Conservation (phyloP, 2,329 filamentous ascomycete genomes). For the Venturia aucupariae region DNA sequence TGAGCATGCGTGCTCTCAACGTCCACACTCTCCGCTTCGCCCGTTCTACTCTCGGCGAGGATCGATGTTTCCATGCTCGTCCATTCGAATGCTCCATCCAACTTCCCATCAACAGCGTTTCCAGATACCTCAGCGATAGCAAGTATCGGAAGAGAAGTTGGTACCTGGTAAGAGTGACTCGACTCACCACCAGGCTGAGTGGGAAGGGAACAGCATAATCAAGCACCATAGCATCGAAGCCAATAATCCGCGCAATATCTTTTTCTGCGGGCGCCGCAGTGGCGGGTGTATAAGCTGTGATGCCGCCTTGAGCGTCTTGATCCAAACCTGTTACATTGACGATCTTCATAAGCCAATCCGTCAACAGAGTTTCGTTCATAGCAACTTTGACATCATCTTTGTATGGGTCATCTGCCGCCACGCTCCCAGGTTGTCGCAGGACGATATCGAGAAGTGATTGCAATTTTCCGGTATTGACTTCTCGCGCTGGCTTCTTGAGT, state of each 20-base stretch:
- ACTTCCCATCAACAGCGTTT: slow-evolving; percentile 73
- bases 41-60: slow-evolving; percentile 64
- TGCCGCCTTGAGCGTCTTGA: slow-evolving; percentile 56
- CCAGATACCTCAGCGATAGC: slow-evolving; percentile 78
- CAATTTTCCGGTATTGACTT: slow-evolving; percentile 84
- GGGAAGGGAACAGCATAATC: slow-evolving; percentile 94
- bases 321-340: slow-evolving; percentile 96
- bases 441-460: slow-evolving; percentile 95
- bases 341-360: slow-evolving; percentile 89
- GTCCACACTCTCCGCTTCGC: slow-evolving; percentile 95
- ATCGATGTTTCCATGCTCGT: slow-evolving; percentile 72
- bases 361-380: slow-evolving; percentile 91
- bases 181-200: slow-evolving; percentile 86
- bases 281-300: slow-evolving; percentile 63
- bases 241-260: slow-evolving; percentile 50
- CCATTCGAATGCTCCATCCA: slow-evolving; percentile 87
- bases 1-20: slow-evolving; percentile 83
- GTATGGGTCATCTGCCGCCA: slow-evolving; percentile 89
- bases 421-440: slow-evolving; percentile 87
- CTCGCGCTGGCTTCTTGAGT: slow-evolving; percentile 77
- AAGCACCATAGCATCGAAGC: slow-evolving; percentile 86
- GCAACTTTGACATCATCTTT: slow-evolving; percentile 97
- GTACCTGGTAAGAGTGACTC: slow-evolving; percentile 94
- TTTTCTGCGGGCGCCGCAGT: slow-evolving; percentile 67
- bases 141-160: slow-evolving; percentile 94